A percentile compares a stretch with the other conserved stretches of the same genome.
These are phyloP conservation scores for Ogataea thermomethanolica DNA, from an alignment of 805 yeast genomes.

Conservation along the genomic window DNA sequence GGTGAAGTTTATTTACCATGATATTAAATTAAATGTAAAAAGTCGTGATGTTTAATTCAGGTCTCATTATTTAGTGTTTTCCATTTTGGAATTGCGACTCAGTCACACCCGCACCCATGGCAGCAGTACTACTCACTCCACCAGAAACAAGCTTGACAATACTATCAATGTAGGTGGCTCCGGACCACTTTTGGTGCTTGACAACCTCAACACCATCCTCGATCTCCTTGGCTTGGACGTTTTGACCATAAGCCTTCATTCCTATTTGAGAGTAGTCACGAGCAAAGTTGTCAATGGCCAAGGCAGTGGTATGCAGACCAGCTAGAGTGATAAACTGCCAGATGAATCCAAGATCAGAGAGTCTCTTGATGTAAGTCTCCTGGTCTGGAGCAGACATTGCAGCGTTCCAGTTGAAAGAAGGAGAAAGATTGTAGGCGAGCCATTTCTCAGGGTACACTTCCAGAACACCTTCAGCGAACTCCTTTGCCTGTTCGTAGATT, in stretches of 20 bases:
- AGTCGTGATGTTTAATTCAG: not conserved
- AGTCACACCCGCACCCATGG: conserved; percentile 98
- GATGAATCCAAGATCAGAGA: conserved; percentile 85
- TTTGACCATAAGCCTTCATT: conserved; percentile 93
- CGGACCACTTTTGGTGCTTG: conserved; percentile 98
- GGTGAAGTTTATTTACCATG: too few relatives aligned
- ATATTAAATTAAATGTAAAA: too few relatives aligned
- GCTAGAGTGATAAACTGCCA: conserved; percentile 99
- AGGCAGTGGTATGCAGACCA: conserved; percentile 93
- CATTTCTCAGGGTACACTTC: conserved; percentile 82
- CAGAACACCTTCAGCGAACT: conserved; percentile 89
- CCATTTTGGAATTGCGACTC: conserved; percentile 81
- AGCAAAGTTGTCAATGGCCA: conserved; percentile 84
- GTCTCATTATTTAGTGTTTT: conserved; percentile 5
- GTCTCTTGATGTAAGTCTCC: conserved; percentile 82
- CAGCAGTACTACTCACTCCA: conserved; percentile 93
- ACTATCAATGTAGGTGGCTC: conserved; percentile 94
- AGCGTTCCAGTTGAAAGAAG: conserved; percentile 96
- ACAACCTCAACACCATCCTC: conserved; percentile 89
- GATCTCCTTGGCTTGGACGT: conserved; percentile 84
- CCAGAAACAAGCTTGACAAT: conserved; percentile 87
- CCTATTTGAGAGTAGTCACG: conserved; percentile 75
- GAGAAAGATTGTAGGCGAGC: conserved; percentile 95
- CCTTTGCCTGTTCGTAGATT: conserved; percentile 88
- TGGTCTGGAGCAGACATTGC: conserved; percentile 89